Conservation (phyloP, 768 basidiomycete genomes). For the Collybia sp. region DNA sequence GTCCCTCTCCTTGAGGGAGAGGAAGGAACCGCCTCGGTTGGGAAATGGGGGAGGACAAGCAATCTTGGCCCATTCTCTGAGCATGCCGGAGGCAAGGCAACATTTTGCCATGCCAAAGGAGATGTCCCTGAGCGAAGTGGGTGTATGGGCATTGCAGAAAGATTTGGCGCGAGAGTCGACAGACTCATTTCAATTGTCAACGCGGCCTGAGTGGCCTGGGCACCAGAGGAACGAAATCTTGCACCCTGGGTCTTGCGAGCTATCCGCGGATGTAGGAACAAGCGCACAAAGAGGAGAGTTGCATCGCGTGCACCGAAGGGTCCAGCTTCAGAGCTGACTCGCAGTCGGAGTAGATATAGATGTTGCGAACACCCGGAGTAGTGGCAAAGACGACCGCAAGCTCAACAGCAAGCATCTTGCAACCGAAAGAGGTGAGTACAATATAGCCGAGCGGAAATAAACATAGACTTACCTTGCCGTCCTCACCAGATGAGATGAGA, state of each 20-base stretch:
- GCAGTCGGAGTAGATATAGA: too few relatives aligned
- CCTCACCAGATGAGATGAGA: constrained; percentile 80
- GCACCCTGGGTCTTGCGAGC: background rate
- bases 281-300: background rate
- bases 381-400: too few relatives aligned
- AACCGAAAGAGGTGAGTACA: too few relatives aligned
- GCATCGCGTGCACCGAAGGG: background rate
- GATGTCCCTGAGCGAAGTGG: background rate
- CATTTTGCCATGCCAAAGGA: too few relatives aligned
- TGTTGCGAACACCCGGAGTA: too few relatives aligned
- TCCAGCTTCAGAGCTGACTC: background rate
- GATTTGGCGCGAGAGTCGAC: background rate
- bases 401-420: too few relatives aligned
- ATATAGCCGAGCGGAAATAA: constrained; percentile 2
- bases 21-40: too few relatives aligned
- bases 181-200: background rate
- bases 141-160: background rate
- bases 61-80: too few relatives aligned
- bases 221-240: background rate
- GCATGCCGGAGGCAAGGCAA: too few relatives aligned
- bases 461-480: constrained; percentile 83
- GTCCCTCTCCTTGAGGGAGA: too few relatives aligned
- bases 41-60: too few relatives aligned
- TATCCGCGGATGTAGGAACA: background rate
- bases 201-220: background rate